Evolutionary conservation across 768 basidiomycete genomes (phyloP).

Genomic region (Rhodotorula graminis): DNA sequence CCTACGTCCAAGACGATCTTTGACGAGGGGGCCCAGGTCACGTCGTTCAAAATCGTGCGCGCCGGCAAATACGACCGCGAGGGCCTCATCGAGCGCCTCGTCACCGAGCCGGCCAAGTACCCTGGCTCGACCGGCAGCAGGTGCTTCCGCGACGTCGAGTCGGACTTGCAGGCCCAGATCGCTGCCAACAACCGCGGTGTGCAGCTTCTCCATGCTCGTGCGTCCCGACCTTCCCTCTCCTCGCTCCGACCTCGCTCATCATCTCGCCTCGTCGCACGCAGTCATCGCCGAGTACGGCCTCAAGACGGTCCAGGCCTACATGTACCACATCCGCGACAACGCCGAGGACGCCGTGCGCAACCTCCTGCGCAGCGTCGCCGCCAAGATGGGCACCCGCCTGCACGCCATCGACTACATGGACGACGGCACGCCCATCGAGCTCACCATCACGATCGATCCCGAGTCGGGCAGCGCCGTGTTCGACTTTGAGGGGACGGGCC

Average conservation of each 20-base stretch:
- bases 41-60: slow-evolving; percentile 84
- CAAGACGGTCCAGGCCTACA: slow-evolving; percentile 63
- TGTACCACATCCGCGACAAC: slow-evolving; percentile 69
- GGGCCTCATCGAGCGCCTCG: slow-evolving; percentile 70
- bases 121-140: slow-evolving; percentile 82
- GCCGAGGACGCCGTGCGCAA: slow-evolving; percentile 81
- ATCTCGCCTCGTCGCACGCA: neutral
- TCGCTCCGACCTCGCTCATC: neutral
- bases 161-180: slow-evolving; percentile 89
- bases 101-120: slow-evolving; percentile 65
- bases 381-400: slow-evolving; percentile 64
- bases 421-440: slow-evolving; percentile 67
- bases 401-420: slow-evolving; percentile 77
- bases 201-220: slow-evolving; percentile 42
- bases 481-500: slow-evolving; percentile 60
- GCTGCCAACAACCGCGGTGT: slow-evolving; percentile 80
- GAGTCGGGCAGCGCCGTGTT: slow-evolving; percentile 69
- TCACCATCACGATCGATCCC: slow-evolving; percentile 72
- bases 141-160: slow-evolving; percentile 82
- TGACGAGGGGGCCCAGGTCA: slow-evolving; percentile 88
- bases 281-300: slow-evolving; percentile 81
- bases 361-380: slow-evolving; percentile 68
- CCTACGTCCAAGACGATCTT: slow-evolving; percentile 85
- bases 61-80: slow-evolving; percentile 72
- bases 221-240: neutral